phyloP scores from a whole-genome alignment of 1,284 basidiomycete genomes.

The Grifola frondosa region DNA sequence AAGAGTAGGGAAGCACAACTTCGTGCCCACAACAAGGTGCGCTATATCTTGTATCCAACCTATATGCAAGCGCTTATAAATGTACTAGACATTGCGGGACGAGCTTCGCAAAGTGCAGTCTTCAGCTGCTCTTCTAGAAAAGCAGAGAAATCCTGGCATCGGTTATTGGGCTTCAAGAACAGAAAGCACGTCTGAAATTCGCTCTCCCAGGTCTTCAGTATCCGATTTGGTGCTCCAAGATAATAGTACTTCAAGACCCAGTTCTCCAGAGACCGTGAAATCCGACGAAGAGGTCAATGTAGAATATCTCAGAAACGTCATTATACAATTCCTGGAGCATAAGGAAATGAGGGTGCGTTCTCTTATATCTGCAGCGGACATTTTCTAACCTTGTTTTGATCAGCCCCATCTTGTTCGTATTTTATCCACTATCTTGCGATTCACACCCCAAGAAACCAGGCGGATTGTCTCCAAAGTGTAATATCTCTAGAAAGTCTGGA shows the following conservation, averaged over 20 bases:
- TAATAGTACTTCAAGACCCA: slow-evolving; percentile 43
- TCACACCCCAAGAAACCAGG: slow-evolving; percentile 91
- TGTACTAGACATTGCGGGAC: slow-evolving; percentile 76
- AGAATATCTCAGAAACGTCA: slow-evolving; percentile 94
- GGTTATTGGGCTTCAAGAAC: slow-evolving; percentile 79
- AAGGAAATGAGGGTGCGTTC: slow-evolving; percentile 80
- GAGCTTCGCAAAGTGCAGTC: slow-evolving; percentile 92
- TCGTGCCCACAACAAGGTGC: slow-evolving; percentile 73
- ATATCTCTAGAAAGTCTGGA: no score
- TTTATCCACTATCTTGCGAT: slow-evolving; percentile 85
- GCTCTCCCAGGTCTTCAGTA: slow-evolving; percentile 48
- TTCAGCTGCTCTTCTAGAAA: slow-evolving; percentile 85
- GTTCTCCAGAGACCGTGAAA: slow-evolving; percentile 34
- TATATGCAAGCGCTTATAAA: slow-evolving; percentile 3
- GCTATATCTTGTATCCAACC: slow-evolving; percentile 7
- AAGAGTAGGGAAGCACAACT: slow-evolving; percentile 66
- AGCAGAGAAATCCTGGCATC: slow-evolving; percentile 88
- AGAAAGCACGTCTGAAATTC: slow-evolving; percentile 41
- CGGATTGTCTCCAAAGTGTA: slow-evolving; percentile 49
- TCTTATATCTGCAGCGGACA: slow-evolving; percentile 25
- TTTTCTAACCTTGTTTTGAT: slow-evolving; percentile 9
- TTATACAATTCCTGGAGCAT: slow-evolving; percentile 89
- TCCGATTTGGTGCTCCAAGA: slow-evolving; percentile 38
- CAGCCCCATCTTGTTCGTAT: slow-evolving; percentile 89
- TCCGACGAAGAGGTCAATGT: slow-evolving; percentile 90